A percentile compares a stretch with the other conserved stretches of the same genome.
phyloP scores from a whole-genome alignment of 1,284 basidiomycete species.

The Fomes fomentarius region DNA sequence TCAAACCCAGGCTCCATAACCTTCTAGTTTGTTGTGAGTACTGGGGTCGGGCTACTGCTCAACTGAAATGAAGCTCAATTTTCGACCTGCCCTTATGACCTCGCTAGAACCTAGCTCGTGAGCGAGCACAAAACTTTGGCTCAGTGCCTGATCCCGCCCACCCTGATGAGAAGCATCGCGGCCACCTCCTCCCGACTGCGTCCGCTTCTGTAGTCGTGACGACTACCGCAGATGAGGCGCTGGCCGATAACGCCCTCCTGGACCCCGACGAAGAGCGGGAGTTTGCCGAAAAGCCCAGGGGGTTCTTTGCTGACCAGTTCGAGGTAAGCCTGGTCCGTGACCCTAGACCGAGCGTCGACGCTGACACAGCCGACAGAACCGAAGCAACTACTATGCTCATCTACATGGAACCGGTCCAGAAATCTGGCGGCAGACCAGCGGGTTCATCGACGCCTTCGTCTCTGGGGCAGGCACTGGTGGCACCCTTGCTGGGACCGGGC shows the following conservation, averaged over 20 bases:
- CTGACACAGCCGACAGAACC: too few relatives aligned
- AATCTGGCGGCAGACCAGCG: slow-evolving; percentile 92
- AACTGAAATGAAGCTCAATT: too few relatives aligned
- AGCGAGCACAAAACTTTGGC: slow-evolving; percentile 77
- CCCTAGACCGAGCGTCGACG: too few relatives aligned
- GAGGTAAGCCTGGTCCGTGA: slow-evolving; percentile 66
- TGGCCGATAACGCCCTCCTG: slow-evolving; percentile 43
- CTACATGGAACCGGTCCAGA: slow-evolving; percentile 92
- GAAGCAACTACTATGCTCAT: slow-evolving; percentile 90
- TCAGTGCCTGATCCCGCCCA: slow-evolving; percentile 31
- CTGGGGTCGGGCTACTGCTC: too few relatives aligned
- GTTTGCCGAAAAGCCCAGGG: slow-evolving; percentile 55
- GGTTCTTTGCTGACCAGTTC: slow-evolving; percentile 95
- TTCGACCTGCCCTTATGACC: too few relatives aligned
- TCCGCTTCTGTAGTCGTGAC: slow-evolving; percentile 57
- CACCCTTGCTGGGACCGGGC: slow-evolving; percentile 87
- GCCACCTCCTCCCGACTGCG: slow-evolving; percentile 30
- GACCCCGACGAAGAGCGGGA: slow-evolving; percentile 45
- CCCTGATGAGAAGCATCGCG: slow-evolving; percentile 15
- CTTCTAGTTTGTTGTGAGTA: slow-evolving; percentile 11
- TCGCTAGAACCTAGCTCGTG: slow-evolving; percentile 78
- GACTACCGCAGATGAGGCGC: slow-evolving; percentile 45
- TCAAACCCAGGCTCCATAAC: too few relatives aligned
- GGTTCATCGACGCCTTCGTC: slow-evolving; percentile 85
- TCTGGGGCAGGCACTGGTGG: slow-evolving; percentile 98